These are phyloP conservation scores for Ulvella scutata DNA, from an alignment of 139 green algal species.

Conservation along the genomic window DNA sequence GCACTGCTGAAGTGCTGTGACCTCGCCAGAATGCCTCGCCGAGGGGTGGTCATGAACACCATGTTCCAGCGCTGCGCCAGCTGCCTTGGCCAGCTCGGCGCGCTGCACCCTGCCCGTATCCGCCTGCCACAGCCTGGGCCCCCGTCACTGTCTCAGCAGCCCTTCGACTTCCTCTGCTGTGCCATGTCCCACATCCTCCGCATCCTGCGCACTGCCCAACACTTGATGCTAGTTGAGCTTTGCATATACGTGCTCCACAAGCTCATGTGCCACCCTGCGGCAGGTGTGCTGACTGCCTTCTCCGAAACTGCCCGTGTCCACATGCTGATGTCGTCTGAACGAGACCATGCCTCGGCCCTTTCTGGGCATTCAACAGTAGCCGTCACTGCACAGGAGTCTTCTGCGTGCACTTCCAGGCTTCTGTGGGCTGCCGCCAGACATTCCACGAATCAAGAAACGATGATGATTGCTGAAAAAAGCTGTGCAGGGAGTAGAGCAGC, in stretches of 20 bases:
- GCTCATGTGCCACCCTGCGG: neutral
- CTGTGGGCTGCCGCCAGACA: too few species aligned
- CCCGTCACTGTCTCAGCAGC: neutral
- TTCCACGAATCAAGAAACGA: too few species aligned
- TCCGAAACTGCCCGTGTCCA: neutral
- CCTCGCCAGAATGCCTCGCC: neutral
- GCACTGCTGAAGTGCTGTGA: neutral
- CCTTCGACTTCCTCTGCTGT: neutral
- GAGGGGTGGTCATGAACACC: neutral
- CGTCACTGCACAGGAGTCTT: too few species aligned
- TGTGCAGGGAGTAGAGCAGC: neutral
- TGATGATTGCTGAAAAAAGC: neutral
- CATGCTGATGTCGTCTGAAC: neutral
- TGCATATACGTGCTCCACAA: neutral
- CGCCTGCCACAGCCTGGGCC: neutral
- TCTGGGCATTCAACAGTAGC: too few species aligned
- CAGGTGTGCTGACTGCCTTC: neutral
- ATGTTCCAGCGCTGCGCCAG: neutral
- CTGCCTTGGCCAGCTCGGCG: constrained; percentile 1
- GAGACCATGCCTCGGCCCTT: too few species aligned
- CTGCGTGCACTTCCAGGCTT: too few species aligned
- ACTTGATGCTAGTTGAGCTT: neutral
- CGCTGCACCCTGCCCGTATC: neutral
- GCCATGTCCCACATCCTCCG: neutral
- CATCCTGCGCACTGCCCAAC: neutral